Evolutionary conservation across 2,329 filamentous ascomycete species (phyloP), one percentile per base, ranked within the genome.

Genomic region (Juglanconis oblonga): DNA sequence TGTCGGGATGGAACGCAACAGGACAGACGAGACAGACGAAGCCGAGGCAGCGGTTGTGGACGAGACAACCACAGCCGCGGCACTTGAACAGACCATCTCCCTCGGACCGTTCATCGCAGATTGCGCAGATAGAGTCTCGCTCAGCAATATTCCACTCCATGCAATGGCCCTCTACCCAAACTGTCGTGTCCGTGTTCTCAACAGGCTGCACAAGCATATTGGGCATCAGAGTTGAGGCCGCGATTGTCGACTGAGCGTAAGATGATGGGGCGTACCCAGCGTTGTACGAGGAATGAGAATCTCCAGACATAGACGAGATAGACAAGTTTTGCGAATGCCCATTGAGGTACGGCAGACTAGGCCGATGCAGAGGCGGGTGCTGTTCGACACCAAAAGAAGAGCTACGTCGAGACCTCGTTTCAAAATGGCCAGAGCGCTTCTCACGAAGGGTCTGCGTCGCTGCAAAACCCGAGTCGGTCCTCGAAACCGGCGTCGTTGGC

Each of bases 361-460:
- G 88, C 47, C 89, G 82, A 66, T 90, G 84, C 24, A 88, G 47
- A 1, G 87, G 85, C 42, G 81, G 82, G 66, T 87, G 83, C 71
- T 87, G 87, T 66, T 91, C 91, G 70, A 93, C 81, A 35, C 89
- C 91, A 74, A 97, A 96, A 1, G 93, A 96, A n/a, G 93, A 96
- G 77, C 93, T 97, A 65, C 94, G 86, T 62, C 93, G 86, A n/a
- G 89, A 89, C 65, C 82, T 77, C 64, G 89, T 86, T 68, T 95
- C 61, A 67, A 98, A 97, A 72, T 97, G 92, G 1, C 91, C 93
- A 3, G 95, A 98, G 55, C 94, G 86, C 78, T 98, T 99, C 76
- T 98, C 95, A 36, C 92, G 87, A 59, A 99, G 79, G 4, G 91
- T 96, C 17, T 90, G 87, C 64, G 93, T 88, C 58, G 97, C 79